These are phyloP conservation scores for Globisporangium parvum DNA, from an alignment of 352 stramenopile species.

Conservation along the genomic window DNA sequence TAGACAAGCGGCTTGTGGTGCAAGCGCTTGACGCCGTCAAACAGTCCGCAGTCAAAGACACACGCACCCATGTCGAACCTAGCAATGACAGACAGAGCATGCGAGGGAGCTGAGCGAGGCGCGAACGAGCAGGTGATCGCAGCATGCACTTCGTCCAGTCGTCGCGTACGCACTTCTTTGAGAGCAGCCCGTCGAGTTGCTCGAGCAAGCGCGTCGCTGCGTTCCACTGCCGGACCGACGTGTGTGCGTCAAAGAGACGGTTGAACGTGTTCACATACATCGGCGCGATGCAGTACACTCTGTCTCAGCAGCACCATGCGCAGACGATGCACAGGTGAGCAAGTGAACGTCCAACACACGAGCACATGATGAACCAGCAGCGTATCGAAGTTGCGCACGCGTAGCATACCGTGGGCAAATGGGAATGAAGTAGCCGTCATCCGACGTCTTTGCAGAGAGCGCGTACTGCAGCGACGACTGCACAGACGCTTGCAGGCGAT, in stretches of 20 bases:
- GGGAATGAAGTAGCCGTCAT: constrained; percentile 77
- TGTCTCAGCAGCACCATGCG: constrained; percentile 18
- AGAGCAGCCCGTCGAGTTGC: constrained; percentile 54
- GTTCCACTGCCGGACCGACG: constrained; percentile 58
- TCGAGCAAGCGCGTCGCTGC: constrained; percentile 67
- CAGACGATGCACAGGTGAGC: constrained; percentile 6
- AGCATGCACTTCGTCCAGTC: neutral
- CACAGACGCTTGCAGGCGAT: constrained; percentile 66
- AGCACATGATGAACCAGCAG: neutral
- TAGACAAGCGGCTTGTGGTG: constrained; percentile 79
- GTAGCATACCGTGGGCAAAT: constrained; percentile 56
- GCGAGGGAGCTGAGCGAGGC: neutral
- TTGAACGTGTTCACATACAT: constrained; percentile 76
- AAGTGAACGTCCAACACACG: constrained; percentile 1
- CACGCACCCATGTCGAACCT: constrained; percentile 79
- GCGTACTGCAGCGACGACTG: constrained; percentile 71
- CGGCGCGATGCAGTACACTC: constrained; percentile 75
- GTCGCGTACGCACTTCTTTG: constrained; percentile 38
- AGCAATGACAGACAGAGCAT: neutral
- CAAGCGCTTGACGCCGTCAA: constrained; percentile 76
- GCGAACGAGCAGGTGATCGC: neutral
- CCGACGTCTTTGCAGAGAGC: constrained; percentile 70
- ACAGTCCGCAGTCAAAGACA: constrained; percentile 82
- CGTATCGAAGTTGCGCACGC: neutral
- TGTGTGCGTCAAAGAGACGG: constrained; percentile 59